Base-by-base conservation (phyloP, 352 stramenopile species). In the Peronosclerospora sorghi region DNA sequence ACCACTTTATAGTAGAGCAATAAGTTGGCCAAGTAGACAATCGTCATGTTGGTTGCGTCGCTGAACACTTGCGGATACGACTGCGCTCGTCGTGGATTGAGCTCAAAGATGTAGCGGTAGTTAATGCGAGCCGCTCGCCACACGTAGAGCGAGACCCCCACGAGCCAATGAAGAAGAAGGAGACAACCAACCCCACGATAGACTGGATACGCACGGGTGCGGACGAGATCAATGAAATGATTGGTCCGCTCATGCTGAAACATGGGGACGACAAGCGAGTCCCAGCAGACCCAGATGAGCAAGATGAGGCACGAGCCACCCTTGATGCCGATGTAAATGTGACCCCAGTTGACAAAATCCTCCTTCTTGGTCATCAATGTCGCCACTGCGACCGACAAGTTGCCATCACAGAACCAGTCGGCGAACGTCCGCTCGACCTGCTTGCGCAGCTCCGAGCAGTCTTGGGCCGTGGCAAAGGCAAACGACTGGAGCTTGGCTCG, bases 1-100 rank as follows among this genome's bases (percentile, higher is more conserved):
- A 87, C 75, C 15, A 95, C 86, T 71, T 98, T 98, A 83, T 98
- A 98, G 61, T 98, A 98, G 17, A 97, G 65, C 41, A 98, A 71
- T 65, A 97, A 85, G 44, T 91, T 87, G 8, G 94, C 54, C 8
- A 98, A 60, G 57, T 95, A 98, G 2, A 97, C 73, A 32, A 98
- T 94, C 13, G 84, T 96, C 63, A 98, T 95, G 62, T 97, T 95
- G 23, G 95, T 95, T 9, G 90, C 91, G 62, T 97, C 88, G 53
- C 94, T 95, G 49, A 98, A 97, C 18, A 98, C 94, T 45, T 87
- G 67, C 50, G 76, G 61, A 84, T 85, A 70, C 63, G 83, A 62
- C 59, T 95, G 86, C 55, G 57, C 80, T 44, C 65, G 68, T 14
- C 73, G 61, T 18, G 88, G 88, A 35, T 97, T 76, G 19, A 97